Conservation (phyloP, 495 filamentous ascomycete genomes). For the Neurospora intermedia region DNA sequence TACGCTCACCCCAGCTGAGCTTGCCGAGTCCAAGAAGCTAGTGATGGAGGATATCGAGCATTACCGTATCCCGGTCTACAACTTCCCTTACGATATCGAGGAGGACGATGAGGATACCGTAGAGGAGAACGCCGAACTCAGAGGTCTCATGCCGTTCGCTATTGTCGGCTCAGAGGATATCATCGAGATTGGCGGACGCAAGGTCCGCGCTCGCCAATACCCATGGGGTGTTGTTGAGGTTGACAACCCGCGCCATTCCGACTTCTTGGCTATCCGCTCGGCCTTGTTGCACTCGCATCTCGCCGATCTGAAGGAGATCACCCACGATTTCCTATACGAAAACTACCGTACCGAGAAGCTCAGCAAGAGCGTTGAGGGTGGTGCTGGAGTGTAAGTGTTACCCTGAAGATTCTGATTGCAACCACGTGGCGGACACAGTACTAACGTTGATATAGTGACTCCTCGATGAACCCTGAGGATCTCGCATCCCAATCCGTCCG, state of each 20-base stretch:
- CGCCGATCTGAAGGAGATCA: conserved; percentile 97
- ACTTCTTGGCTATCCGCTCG: conserved; percentile 94
- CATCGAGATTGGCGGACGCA: conserved; percentile 83
- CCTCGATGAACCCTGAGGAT: conserved; percentile 95
- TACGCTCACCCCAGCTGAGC: conserved; percentile 88
- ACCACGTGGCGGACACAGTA: neutral
- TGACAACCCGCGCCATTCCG: conserved; percentile 96
- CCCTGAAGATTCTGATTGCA: neutral
- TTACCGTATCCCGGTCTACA: conserved; percentile 99
- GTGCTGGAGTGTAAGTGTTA: conserved; percentile 65
- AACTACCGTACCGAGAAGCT: conserved; percentile 99
- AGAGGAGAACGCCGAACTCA: conserved; percentile 94
- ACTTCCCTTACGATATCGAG: conserved; percentile 99
- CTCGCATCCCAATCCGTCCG: conserved; percentile 93
- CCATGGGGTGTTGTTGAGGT: conserved; percentile 99
- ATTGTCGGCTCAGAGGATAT: conserved; percentile 96
- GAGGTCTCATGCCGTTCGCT: conserved; percentile 95
- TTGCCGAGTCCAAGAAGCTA: conserved; percentile 97
- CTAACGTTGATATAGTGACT: conserved; percentile 46
- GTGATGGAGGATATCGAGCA: conserved; percentile 99
- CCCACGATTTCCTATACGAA: conserved; percentile 98
- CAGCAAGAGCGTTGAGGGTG: conserved; percentile 96
- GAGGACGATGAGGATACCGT: conserved; percentile 99
- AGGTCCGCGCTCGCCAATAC: conserved; percentile 91
- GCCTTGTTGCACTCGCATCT: conserved; percentile 95